Evolutionary conservation across 495 filamentous ascomycete species (phyloP), one percentile per base, ranked within the genome.

Genomic region (Glarea lozoyensis): DNA sequence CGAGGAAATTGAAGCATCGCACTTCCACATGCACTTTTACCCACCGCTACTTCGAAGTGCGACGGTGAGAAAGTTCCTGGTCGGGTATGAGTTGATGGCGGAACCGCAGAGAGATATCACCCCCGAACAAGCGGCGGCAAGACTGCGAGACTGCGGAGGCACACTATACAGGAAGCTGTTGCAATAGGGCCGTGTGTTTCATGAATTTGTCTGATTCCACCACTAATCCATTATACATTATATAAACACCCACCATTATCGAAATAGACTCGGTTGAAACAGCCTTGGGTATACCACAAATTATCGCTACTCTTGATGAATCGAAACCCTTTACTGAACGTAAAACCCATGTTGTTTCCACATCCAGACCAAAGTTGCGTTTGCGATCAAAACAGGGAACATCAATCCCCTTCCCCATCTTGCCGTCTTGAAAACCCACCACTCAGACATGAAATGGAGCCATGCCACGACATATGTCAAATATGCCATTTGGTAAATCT

Each of bases 81-180:
- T 97, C 20, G 92, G 92, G 40, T 95, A 89, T 60, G 89, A 98
- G 63, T 64, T 98, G 69, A 78, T 98, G 79, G 92, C 84, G 2
- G 92, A 98, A 63, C 92, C 92, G 19, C 92, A 98, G 61, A 76
- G 92, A 37, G 92, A 98, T 60, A 98, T 98, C 55, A 98, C 93
- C 1, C 89, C 92, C 0, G 92, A 98, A 61, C 92, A 98, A 60
- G 92, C 93, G 10, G 86, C 92, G 20, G 80, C 77, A 21, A 76
- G 76, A 27, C 61, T 98, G 38, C 72, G 88, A 46, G 48, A 70
- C 39, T 71, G 84, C 37, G 86, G 81, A 0, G 88, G 88, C 4
- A 76, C 84, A 60, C 63, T 96, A 39, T 97, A 97, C 55, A 76
- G 92, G 45, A 84, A 79, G 62, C 72, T 73, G 49, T 42, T 56